Percentiles rank a stretch among this genome's conserved stretches.
phyloP scores from a whole-genome alignment of 768 basidiomycete species.

The Pleurotus pulmonarius region DNA sequence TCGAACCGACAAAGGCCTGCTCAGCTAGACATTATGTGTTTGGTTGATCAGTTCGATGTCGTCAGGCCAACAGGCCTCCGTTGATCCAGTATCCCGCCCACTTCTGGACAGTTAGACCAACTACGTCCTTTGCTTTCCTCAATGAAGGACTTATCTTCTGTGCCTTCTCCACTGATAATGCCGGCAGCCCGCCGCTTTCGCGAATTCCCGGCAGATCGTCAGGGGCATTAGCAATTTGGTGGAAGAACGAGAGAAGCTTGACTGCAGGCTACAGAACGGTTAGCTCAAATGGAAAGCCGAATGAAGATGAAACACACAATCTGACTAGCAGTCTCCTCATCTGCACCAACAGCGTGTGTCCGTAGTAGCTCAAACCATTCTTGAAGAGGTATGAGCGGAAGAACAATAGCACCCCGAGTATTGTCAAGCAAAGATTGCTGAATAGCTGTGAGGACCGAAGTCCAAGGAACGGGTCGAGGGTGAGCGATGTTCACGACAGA shows the following conservation, averaged over 20 bases:
- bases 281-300: not conserved
- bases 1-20: too few relatives aligned
- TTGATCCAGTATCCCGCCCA: constrained; percentile 38
- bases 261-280: constrained; percentile 24
- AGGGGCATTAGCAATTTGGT: constrained; percentile 13
- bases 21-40: too few relatives aligned
- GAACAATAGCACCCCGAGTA: not conserved
- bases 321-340: constrained; percentile 5
- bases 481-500: constrained; percentile 30
- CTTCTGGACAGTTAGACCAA: constrained; percentile 16
- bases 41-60: too few relatives aligned
- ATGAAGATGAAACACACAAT: not conserved
- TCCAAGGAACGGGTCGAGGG: constrained; percentile 30
- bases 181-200: constrained; percentile 20
- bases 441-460: constrained; percentile 10
- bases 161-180: constrained; percentile 24
- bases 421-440: not conserved
- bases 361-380: constrained; percentile 18
- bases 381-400: constrained; percentile 14
- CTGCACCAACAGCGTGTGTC: constrained; percentile 1
- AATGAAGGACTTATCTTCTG: constrained; percentile 29
- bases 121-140: constrained; percentile 20
- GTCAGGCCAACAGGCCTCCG: constrained; percentile 16
- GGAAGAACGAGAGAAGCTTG: constrained; percentile 31
- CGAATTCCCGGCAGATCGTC: constrained; percentile 3